Percentiles rank a stretch among this genome's conserved stretches.
These are phyloP conservation scores for Cryoendolithus antarcticus DNA, from an alignment of 2,329 filamentous ascomycete genomes.

Conservation along the genomic window DNA sequence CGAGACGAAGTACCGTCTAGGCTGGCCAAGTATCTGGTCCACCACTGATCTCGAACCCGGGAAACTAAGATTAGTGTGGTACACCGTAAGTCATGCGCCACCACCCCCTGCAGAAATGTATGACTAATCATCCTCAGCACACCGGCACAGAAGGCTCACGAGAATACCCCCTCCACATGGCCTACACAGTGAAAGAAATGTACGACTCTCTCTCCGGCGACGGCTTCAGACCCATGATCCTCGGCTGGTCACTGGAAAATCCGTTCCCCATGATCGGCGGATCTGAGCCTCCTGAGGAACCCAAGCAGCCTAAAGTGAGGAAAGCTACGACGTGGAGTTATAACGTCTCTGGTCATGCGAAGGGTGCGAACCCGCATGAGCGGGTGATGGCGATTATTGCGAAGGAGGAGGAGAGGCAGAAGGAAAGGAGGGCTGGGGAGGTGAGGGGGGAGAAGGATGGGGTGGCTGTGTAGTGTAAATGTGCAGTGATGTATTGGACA, in stretches of 20 bases:
- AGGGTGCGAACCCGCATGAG: constrained; percentile 17
- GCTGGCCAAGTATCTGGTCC: constrained; percentile 12
- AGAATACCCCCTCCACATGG: constrained; percentile 19
- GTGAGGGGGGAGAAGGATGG: constrained; percentile 4
- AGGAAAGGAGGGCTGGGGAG: constrained; percentile 11
- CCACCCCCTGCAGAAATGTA: background rate
- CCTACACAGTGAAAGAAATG: constrained; percentile 21
- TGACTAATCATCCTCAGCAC: constrained; percentile 12
- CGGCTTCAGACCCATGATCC: constrained; percentile 21
- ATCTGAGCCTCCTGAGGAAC: constrained; percentile 16
- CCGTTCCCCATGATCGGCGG: constrained; percentile 24
- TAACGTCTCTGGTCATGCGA: constrained; percentile 14
- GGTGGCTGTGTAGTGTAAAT: background rate
- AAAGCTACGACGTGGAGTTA: constrained; percentile 16
- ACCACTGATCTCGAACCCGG: constrained; percentile 18
- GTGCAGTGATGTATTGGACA: too few relatives aligned
- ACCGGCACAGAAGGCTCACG: constrained; percentile 18
- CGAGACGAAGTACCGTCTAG: constrained; percentile 14
- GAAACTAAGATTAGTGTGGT: constrained; percentile 18
- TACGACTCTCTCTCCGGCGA: constrained; percentile 19
- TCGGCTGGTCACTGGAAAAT: constrained; percentile 22
- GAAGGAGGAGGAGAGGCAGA: constrained; percentile 20
- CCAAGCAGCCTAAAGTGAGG: constrained; percentile 12
- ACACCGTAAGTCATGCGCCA: constrained; percentile 12
- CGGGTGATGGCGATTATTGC: constrained; percentile 23